phyloP scores from a whole-genome alignment of 192 early-diverging fungal genomes.

The Piromyces finnis region DNA sequence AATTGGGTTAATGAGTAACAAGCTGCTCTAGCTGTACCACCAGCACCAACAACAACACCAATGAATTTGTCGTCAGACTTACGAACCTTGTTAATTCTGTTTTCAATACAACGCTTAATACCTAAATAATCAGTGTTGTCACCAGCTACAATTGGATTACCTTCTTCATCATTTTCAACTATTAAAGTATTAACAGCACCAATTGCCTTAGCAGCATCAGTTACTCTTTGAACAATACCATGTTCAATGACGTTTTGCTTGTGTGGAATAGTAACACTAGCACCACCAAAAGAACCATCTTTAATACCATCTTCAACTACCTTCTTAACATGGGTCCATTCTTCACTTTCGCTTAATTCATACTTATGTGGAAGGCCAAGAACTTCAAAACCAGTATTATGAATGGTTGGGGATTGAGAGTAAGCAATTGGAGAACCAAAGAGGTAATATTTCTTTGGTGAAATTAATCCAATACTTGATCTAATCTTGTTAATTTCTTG shows the following conservation, averaged over 20 bases:
- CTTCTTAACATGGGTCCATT: constrained; percentile 13
- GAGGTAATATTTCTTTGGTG: constrained; percentile 53
- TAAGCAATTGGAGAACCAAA: constrained; percentile 81
- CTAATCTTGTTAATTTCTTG: constrained; percentile 59
- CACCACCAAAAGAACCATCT: constrained; percentile 65
- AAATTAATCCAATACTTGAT: constrained; percentile 43
- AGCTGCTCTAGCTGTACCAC: constrained; percentile 84
- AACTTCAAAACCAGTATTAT: constrained; percentile 76
- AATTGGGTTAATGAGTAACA: constrained; percentile 56
- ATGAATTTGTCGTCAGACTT: constrained; percentile 1
- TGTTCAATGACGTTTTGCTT: constrained; percentile 65
- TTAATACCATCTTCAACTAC: constrained; percentile 6
- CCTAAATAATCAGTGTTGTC: constrained; percentile 97
- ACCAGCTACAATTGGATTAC: constrained; percentile 34
- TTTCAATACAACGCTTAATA: constrained; percentile 41
- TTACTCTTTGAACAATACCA: constrained; percentile 43
- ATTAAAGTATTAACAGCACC: constrained; percentile 91
- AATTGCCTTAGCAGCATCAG: constrained; percentile 60
- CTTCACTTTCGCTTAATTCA: constrained; percentile 41
- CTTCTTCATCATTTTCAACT: constrained; percentile 6
- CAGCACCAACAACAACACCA: constrained; percentile 85
- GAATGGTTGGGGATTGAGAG: constrained; percentile 77
- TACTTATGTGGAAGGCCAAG: constrained; percentile 77
- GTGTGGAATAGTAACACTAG: constrained; percentile 87
- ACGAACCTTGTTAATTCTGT: background rate